Conservation (phyloP, 805 yeast species). For the Vanderwaltozyma polyspora region DNA sequence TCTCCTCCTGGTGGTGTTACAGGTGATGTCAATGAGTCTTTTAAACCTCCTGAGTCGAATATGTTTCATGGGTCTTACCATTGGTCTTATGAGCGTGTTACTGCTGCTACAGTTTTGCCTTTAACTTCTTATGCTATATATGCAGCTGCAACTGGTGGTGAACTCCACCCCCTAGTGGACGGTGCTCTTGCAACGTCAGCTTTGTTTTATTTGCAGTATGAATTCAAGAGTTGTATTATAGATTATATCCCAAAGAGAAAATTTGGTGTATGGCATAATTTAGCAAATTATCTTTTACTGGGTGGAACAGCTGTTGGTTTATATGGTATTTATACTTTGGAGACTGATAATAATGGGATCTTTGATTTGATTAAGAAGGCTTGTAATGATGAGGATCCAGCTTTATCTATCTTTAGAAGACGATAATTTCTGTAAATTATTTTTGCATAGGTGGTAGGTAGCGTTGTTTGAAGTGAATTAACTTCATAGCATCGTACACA, state of each 20-base stretch:
- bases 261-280: constrained; percentile 52
- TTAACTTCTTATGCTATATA: constrained; percentile 43
- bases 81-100: constrained; percentile 60
- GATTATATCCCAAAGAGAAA: constrained; percentile 72
- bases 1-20: constrained; percentile 68
- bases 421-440: no score
- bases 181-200: constrained; percentile 43
- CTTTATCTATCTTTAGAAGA: constrained; percentile 19
- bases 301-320: constrained; percentile 54
- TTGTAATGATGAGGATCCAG: constrained; percentile 28
- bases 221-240: constrained; percentile 65
- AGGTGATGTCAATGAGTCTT: constrained; percentile 32
- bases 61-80: constrained; percentile 58
- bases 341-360: constrained; percentile 55
- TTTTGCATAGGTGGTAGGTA: no score
- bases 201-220: constrained; percentile 56
- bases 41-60: constrained; percentile 46
- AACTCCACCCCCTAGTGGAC: constrained; percentile 45
- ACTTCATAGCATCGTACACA: no score
- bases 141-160: constrained; percentile 33
- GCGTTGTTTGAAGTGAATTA: no score
- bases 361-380: constrained; percentile 33
- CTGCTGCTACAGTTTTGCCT: constrained; percentile 54
- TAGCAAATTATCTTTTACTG: constrained; percentile 48
- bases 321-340: constrained; percentile 63